phyloP scores from a whole-genome alignment of 257 asterid species.

The Solanum sparsipilum region DNA sequence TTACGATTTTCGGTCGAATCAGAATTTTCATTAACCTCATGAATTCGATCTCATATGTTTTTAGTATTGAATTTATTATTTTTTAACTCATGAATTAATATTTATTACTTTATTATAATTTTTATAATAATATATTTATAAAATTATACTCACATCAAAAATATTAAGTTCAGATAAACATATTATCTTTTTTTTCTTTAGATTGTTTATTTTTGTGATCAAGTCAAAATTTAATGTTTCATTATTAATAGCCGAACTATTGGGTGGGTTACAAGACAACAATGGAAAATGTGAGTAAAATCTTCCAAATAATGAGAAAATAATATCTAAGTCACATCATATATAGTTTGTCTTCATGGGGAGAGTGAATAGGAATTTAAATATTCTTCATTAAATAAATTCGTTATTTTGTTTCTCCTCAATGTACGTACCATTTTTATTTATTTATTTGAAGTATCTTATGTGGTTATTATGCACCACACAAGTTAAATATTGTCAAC shows the following conservation, averaged over 20 bases:
- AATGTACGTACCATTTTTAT: background rate
- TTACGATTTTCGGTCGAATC: background rate
- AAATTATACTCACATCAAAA: background rate
- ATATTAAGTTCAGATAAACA: background rate
- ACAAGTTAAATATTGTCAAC: background rate
- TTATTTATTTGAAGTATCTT: background rate
- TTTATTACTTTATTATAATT: background rate
- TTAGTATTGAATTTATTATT: background rate
- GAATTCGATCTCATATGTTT: background rate
- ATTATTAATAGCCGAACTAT: background rate
- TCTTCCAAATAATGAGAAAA: background rate
- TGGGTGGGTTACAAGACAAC: background rate
- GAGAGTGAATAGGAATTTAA: background rate
- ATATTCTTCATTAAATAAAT: background rate
- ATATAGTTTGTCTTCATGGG: background rate
- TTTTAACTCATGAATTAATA: background rate
- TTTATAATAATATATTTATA: background rate
- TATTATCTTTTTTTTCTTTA: no score
- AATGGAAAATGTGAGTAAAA: background rate
- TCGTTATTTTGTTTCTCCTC: background rate
- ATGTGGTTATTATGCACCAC: background rate
- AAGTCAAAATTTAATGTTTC: background rate
- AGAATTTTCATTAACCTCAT: background rate
- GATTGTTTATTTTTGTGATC: background rate
- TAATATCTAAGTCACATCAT: background rate